phyloP scores from a whole-genome alignment of 371 early-diverging fungal genomes.

The Nosema bombycis region DNA sequence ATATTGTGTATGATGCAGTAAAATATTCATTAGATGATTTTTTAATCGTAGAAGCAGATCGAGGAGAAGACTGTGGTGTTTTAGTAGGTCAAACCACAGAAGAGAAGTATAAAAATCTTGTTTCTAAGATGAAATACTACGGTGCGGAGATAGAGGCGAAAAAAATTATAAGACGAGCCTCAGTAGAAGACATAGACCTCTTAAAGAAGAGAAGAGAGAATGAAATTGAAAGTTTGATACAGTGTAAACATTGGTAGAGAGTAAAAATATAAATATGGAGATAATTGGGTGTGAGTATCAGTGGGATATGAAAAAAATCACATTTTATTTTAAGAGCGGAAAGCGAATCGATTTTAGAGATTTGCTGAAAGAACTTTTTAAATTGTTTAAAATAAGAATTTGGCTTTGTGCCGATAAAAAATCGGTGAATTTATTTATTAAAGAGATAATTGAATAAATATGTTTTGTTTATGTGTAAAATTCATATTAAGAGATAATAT shows the following conservation, averaged over 20 bases:
- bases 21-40: slow-evolving; percentile 34
- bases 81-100: slow-evolving; percentile 28
- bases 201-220: slow-evolving; percentile 51
- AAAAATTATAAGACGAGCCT: slow-evolving; percentile 60
- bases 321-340: slow-evolving; percentile 63
- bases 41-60: slow-evolving; percentile 66
- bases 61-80: slow-evolving; percentile 65
- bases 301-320: slow-evolving; percentile 66
- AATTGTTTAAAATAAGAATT: slow-evolving; percentile 92
- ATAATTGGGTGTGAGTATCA: slow-evolving; percentile 65
- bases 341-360: slow-evolving; percentile 89
- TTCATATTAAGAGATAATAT: too few relatives aligned
- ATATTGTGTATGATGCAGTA: slow-evolving; percentile 32
- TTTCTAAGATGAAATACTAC: slow-evolving; percentile 39
- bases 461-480: too few relatives aligned
- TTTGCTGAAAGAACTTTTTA: slow-evolving; percentile 89
- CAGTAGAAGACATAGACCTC: slow-evolving; percentile 50
- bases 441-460: slow-evolving; percentile 15
- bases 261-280: slow-evolving; percentile 59
- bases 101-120: slow-evolving; percentile 15
- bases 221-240: slow-evolving; percentile 49
- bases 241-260: slow-evolving; percentile 50
- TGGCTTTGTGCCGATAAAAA: slow-evolving; percentile 74
- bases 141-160: slow-evolving; percentile 50
- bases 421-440: slow-evolving; percentile 19